phyloP scores from a whole-genome alignment of 345 rosid species.

The Clarkia xantiana region DNA sequence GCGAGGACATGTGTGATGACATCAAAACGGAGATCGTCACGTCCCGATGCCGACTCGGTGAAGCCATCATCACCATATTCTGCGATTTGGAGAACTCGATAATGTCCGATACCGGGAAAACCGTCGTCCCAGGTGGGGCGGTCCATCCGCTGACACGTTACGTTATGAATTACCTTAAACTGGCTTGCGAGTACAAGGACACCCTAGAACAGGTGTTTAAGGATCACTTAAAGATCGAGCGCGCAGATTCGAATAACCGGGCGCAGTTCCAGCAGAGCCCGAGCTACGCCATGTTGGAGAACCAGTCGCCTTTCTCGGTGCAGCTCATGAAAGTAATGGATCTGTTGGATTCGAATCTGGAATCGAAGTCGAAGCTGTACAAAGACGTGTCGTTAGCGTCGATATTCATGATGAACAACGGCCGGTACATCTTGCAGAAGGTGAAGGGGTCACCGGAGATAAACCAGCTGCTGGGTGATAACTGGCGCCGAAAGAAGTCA shows the following conservation, averaged over 20 bases:
- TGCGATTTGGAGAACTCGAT: constrained; percentile 64
- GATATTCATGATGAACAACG: constrained; percentile 97
- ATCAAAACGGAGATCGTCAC: constrained; percentile 36
- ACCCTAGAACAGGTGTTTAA: constrained; percentile 73
- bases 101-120: constrained; percentile 51
- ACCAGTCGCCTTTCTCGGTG: constrained; percentile 30
- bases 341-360: constrained; percentile 45
- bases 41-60: constrained; percentile 50
- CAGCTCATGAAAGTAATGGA: constrained; percentile 60
- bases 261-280: constrained; percentile 7
- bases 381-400: constrained; percentile 43
- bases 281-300: constrained; percentile 3
- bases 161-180: constrained; percentile 68
- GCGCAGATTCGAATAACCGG: constrained; percentile 37
- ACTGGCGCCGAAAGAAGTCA: constrained; percentile 63
- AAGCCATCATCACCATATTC: constrained; percentile 49
- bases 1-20: constrained; percentile 21
- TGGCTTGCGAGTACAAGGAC: constrained; percentile 56
- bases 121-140: constrained; percentile 72
- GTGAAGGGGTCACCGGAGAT: constrained; percentile 58
- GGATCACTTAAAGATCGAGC: constrained; percentile 56
- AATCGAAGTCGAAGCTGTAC: constrained; percentile 58
- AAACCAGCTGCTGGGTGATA: constrained; percentile 43
- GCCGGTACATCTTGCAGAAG: constrained; percentile 79
- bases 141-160: constrained; percentile 85